A percentile compares a stretch with the other conserved stretches of the same genome.
Conservation (phyloP, 495 filamentous ascomycete genomes). For the Penicillium goetzii region DNA sequence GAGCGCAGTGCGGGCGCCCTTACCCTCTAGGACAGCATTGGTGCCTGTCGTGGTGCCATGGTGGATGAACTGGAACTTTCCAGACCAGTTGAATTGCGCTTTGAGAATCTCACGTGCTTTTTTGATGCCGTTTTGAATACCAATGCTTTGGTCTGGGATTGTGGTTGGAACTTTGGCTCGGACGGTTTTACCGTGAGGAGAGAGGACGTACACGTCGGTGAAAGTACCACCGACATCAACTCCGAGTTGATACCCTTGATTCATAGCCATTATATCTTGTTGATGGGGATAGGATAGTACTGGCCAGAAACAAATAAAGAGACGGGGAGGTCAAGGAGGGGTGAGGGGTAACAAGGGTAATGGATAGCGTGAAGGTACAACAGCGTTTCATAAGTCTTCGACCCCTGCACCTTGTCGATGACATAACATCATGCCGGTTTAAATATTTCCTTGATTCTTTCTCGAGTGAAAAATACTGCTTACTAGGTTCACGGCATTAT, state of each 20-base stretch:
- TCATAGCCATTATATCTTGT: neutral
- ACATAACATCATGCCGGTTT: too few species aligned
- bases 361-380: neutral
- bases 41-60: conserved; percentile 48
- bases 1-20: conserved; percentile 45
- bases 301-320: neutral
- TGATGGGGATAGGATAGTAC: neutral
- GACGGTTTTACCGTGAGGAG: conserved; percentile 43
- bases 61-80: conserved; percentile 43
- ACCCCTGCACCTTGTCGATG: too few species aligned
- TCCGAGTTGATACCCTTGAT: conserved; percentile 39
- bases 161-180: conserved; percentile 56
- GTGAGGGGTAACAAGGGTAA: neutral
- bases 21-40: conserved; percentile 48
- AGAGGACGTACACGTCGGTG: conserved; percentile 53
- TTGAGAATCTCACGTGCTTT: conserved; percentile 40
- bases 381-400: too few species aligned
- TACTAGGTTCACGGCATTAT: too few species aligned
- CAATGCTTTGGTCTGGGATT: conserved; percentile 51
- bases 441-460: too few species aligned
- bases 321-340: neutral
- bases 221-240: conserved; percentile 54
- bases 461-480: too few species aligned
- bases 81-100: conserved; percentile 30
- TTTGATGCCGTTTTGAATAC: conserved; percentile 47